Evolutionary conservation across 768 basidiomycete species (phyloP), one percentile per base, ranked within the genome.

Genomic region (Clavaria fumosa): DNA sequence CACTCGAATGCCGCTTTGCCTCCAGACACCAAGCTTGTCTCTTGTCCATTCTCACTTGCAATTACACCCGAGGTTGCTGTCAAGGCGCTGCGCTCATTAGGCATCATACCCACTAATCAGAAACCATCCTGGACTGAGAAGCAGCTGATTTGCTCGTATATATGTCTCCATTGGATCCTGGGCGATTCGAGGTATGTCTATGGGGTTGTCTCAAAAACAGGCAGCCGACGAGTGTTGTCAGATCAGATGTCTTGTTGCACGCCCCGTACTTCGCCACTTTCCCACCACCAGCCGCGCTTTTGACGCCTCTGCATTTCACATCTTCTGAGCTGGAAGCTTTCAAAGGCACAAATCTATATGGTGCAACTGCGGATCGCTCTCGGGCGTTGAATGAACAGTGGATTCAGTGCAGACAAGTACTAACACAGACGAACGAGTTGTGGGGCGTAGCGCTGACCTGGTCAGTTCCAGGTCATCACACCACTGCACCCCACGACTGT

Each of bases 261-360:
- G 50, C 54, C 18, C 65, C 69, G 2, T 97, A 96, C 52, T 51
- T 88, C 19, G 57, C 67, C 15, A 70, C 67, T 5, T 63, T 95
- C 1, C 91, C 91, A 0, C 19, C 60, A 0, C 34, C 64, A 0
- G 55, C 62, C 2, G 61, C 66, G 37, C 62, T 93, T 0, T 58
- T 64, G 10, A 91, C 90, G 0, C 70, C 89, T 0, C 61, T 89
- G 9, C 74, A 82, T 44, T 95, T 86, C 50, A 69, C 69, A 0
- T 33, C 51, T 0, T 37, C 49, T 11, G 91, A 97, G 51, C 56
- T 76, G 12, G 64, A 71, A 14, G 52, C 75, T 7, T 67, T 95
- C 35, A 62, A 66, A 37, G 89, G 86, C 0, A 82, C 81, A 2
- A 91, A 91, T 53, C 50, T 97, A 2, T 73, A 74, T 44, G 75